phyloP scores from a whole-genome alignment of 2,329 filamentous ascomycete species.

The Scedosporium boydii region DNA sequence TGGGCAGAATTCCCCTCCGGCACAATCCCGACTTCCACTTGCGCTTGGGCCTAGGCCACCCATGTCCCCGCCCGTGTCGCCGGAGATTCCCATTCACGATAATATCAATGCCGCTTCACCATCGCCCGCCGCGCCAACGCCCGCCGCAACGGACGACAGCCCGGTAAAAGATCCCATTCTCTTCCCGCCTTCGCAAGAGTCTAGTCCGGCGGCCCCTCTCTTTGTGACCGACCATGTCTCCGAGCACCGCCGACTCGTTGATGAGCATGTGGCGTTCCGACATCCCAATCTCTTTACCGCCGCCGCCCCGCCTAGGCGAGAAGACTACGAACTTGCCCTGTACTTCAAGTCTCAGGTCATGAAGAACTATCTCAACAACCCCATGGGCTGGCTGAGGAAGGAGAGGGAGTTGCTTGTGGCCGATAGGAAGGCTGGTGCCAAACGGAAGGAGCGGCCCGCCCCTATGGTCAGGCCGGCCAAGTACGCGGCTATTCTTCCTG shows the following conservation, averaged over 20 bases:
- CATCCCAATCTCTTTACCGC: constrained; percentile 30
- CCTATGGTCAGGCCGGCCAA: neutral
- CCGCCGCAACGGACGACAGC: constrained; percentile 17
- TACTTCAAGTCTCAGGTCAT: constrained; percentile 44
- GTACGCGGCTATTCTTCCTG: constrained; percentile 32
- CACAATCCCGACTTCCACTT: neutral
- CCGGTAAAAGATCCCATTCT: constrained; percentile 43
- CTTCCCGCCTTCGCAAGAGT: constrained; percentile 38
- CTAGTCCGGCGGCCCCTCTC: constrained; percentile 33
- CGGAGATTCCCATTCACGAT: constrained; percentile 28
- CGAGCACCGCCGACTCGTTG: constrained; percentile 34
- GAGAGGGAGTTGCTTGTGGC: constrained; percentile 38
- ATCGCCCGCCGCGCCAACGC: constrained; percentile 13
- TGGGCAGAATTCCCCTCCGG: neutral
- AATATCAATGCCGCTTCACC: constrained; percentile 21
- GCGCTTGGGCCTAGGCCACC: constrained; percentile 19
- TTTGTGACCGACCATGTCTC: constrained; percentile 33
- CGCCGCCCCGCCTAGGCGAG: constrained; percentile 35
- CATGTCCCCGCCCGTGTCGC: constrained; percentile 52
- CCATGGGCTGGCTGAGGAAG: constrained; percentile 35
- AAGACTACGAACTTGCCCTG: constrained; percentile 45
- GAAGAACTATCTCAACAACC: constrained; percentile 33
- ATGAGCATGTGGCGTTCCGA: constrained; percentile 38
- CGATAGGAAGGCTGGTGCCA: constrained; percentile 33
- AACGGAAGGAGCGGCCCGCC: constrained; percentile 10